phyloP scores from a whole-genome alignment of 352 stramenopile species.

The Phytophthora pisi region DNA sequence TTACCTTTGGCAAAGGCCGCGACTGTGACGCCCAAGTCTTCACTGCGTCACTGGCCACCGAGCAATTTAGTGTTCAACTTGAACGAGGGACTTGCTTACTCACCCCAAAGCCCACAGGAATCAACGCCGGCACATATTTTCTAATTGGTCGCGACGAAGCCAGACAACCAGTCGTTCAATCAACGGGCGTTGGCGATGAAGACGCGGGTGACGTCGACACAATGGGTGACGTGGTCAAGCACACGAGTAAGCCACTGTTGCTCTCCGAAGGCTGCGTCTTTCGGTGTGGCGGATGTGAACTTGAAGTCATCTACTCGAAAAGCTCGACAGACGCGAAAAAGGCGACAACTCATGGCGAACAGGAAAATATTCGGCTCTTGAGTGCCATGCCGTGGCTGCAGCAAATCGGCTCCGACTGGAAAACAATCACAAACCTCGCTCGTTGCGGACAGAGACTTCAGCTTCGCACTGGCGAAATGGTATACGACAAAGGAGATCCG shows the following conservation, averaged over 20 bases:
- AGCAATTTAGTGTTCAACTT: slow-evolving; percentile 74
- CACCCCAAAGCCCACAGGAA: slow-evolving; percentile 56
- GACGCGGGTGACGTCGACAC: background rate
- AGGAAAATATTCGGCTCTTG: slow-evolving; percentile 50
- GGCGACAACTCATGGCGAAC: slow-evolving; percentile 36
- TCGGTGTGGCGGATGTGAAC: slow-evolving; percentile 56
- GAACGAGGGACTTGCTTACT: slow-evolving; percentile 63
- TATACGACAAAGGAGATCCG: slow-evolving; percentile 67
- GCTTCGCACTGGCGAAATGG: slow-evolving; percentile 45
- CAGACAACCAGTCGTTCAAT: slow-evolving; percentile 1
- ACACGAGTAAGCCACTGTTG: slow-evolving; percentile 76
- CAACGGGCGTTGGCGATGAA: background rate
- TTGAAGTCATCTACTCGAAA: slow-evolving; percentile 74
- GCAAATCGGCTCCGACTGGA: slow-evolving; percentile 55
- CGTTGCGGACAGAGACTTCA: slow-evolving; percentile 49
- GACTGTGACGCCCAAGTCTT: slow-evolving; percentile 66
- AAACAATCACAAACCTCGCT: slow-evolving; percentile 56
- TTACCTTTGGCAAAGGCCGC: slow-evolving; percentile 64
- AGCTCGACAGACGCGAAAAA: slow-evolving; percentile 3
- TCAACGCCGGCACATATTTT: slow-evolving; percentile 79
- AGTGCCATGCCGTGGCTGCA: slow-evolving; percentile 64
- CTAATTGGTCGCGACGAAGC: slow-evolving; percentile 56
- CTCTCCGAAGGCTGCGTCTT: slow-evolving; percentile 74
- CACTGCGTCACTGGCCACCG: slow-evolving; percentile 56
- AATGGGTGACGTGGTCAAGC: slow-evolving; percentile 49